Percentiles rank a stretch among this genome's conserved stretches.
phyloP scores from a whole-genome alignment of 768 basidiomycete species.

The Suillus ampliporus region DNA sequence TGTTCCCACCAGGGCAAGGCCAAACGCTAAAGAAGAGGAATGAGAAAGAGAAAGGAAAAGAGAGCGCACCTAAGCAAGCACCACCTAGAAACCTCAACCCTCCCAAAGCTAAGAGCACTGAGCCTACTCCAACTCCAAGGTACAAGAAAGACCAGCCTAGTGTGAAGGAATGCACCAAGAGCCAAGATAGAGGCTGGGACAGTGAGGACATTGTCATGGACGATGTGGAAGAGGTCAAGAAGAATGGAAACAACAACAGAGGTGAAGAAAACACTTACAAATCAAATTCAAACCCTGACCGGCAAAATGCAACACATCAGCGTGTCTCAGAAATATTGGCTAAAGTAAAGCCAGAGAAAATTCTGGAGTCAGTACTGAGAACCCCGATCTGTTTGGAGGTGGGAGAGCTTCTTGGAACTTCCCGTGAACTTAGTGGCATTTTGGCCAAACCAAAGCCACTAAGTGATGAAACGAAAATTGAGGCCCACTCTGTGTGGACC shows the following conservation, averaged over 20 bases:
- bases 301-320: neutral
- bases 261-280: neutral
- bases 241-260: neutral
- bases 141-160: no score
- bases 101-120: neutral
- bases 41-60: neutral
- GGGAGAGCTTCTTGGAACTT: constrained; percentile 8
- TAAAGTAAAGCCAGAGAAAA: neutral
- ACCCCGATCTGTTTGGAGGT: constrained; percentile 2
- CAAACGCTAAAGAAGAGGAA: neutral
- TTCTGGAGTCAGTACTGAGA: neutral
- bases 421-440: constrained; percentile 3
- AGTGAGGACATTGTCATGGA: no score
- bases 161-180: no score
- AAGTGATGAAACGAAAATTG: neutral
- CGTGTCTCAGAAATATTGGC: neutral
- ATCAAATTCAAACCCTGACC: neutral
- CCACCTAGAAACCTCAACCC: no score
- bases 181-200: no score
- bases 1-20: neutral
- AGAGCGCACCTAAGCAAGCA: neutral
- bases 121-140: no score
- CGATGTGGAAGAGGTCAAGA: no score
- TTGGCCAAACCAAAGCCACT: constrained; percentile 2
- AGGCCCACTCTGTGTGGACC: neutral